phyloP scores from a whole-genome alignment of 805 yeast genomes.

The Phaffomyces opuntiae region DNA sequence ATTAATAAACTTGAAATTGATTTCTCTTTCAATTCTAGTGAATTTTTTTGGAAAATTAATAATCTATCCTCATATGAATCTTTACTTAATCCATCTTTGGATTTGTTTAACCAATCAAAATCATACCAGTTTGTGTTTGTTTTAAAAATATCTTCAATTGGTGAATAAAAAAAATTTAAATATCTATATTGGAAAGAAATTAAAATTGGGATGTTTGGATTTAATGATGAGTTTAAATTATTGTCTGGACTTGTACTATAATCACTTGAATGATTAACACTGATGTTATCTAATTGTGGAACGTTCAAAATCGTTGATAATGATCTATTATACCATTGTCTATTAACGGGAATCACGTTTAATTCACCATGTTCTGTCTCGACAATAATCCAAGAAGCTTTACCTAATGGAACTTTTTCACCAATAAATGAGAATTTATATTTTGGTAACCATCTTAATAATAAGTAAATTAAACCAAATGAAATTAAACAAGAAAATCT shows the following conservation, averaged over 20 bases:
- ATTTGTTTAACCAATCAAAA: slow-evolving; percentile 59
- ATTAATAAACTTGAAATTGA: slow-evolving; percentile 55
- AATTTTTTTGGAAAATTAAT: slow-evolving; percentile 70
- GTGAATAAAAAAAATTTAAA: slow-evolving; percentile 75
- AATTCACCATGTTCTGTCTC: slow-evolving; percentile 94
- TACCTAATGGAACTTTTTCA: slow-evolving; percentile 57
- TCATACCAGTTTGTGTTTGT: slow-evolving; percentile 88
- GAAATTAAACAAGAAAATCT: slow-evolving; percentile 49
- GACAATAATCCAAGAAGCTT: slow-evolving; percentile 86
- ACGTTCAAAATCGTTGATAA: slow-evolving; percentile 57
- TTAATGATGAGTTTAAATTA: slow-evolving; percentile 15
- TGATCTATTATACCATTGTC: slow-evolving; percentile 61
- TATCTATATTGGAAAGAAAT: slow-evolving; percentile 78
- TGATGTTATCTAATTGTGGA: slow-evolving; percentile 24
- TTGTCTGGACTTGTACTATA: slow-evolving; percentile 12
- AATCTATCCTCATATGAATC: slow-evolving; percentile 61
- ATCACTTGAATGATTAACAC: slow-evolving; percentile 10
- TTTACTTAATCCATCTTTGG: slow-evolving; percentile 62
- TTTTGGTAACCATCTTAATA: slow-evolving; percentile 82
- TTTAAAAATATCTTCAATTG: slow-evolving; percentile 77
- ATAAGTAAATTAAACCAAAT: slow-evolving; percentile 64
- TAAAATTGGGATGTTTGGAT: slow-evolving; percentile 52
- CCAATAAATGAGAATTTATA: slow-evolving; percentile 67
- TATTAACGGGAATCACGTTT: slow-evolving; percentile 46
- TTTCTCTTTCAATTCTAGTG: slow-evolving; percentile 71